These are phyloP conservation scores for Fraxinus quadrangulata DNA, from an alignment of 257 asterid species.

Conservation along the genomic window DNA sequence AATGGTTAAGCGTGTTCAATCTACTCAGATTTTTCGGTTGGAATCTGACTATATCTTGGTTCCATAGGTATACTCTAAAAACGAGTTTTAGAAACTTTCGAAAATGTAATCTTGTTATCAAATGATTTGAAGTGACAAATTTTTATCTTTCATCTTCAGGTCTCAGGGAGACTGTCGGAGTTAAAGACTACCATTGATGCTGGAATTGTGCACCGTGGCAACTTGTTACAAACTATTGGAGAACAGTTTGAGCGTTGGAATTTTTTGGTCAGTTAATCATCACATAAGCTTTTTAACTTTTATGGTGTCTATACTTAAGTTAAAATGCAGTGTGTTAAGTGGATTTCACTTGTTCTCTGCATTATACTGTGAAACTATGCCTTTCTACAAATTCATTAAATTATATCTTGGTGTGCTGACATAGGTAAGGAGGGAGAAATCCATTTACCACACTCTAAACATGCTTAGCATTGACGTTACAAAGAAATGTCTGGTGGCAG, in stretches of 20 bases:
- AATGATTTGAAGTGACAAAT: not conserved
- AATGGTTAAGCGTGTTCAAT: not conserved
- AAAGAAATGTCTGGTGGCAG: constrained; percentile 96
- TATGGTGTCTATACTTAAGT: not conserved
- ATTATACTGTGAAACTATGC: constrained; percentile 10
- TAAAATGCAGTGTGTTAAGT: not conserved
- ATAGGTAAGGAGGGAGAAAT: constrained; percentile 90
- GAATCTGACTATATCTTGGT: not conserved
- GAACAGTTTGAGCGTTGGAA: constrained; percentile 87
- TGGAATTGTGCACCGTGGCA: constrained; percentile 83
- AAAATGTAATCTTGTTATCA: not conserved
- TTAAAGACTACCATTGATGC: constrained; percentile 95
- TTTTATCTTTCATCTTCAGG: constrained; percentile 48
- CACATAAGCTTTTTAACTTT: not conserved
- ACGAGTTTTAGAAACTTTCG: not conserved
- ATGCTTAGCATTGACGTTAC: constrained; percentile 98
- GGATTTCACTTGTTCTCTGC: not conserved
- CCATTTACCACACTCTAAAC: constrained; percentile 91
- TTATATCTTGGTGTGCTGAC: constrained; percentile 30
- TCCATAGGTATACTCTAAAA: not conserved
- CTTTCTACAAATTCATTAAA: constrained; percentile 22
- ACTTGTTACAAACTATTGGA: constrained; percentile 73
- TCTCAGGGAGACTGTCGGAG: constrained; percentile 81
- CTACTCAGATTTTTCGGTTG: not conserved
- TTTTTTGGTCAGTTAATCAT: constrained; percentile 59